Conservation (phyloP, 2,329 filamentous ascomycete species). For the Corinectria fuckeliana region DNA sequence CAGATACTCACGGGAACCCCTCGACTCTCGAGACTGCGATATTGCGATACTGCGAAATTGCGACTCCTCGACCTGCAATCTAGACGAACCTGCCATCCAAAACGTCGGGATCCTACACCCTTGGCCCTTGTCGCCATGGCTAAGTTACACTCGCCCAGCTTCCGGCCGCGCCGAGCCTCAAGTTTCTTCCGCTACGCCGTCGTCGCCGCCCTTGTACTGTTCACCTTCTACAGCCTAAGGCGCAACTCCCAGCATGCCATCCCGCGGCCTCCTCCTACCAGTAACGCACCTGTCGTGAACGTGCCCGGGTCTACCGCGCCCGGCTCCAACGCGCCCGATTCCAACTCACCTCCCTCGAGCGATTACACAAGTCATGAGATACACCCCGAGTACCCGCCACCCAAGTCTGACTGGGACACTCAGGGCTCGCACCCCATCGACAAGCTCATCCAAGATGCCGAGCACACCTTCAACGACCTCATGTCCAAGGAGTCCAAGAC, state of each 20-base stretch:
- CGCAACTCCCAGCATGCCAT: neutral
- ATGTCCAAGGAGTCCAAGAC: constrained; percentile 55
- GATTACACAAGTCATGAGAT: neutral
- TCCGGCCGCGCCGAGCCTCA: constrained; percentile 52
- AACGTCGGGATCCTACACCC: neutral
- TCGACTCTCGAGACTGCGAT: neutral
- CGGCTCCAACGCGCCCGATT: neutral
- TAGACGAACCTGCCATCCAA: neutral
- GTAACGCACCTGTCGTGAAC: neutral
- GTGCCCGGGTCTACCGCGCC: neutral
- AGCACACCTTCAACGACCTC: constrained; percentile 48
- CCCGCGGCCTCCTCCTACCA: neutral
- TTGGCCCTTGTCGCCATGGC: constrained; percentile 25
- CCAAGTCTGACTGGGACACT: constrained; percentile 4
- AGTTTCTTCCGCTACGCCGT: constrained; percentile 51
- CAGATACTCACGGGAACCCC: constrained; percentile 5
- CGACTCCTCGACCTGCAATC: neutral
- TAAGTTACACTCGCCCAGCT: constrained; percentile 48
- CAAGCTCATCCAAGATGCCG: constrained; percentile 54
- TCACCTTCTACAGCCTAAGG: constrained; percentile 40
- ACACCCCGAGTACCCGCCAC: constrained; percentile 10
- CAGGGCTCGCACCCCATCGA: constrained; percentile 57
- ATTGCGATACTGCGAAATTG: neutral
- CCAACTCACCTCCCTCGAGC: neutral
- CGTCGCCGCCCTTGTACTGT: constrained; percentile 45